These are phyloP conservation scores for Corymbia citriodora DNA, from an alignment of 441 rosid genomes.

Conservation along the genomic window DNA sequence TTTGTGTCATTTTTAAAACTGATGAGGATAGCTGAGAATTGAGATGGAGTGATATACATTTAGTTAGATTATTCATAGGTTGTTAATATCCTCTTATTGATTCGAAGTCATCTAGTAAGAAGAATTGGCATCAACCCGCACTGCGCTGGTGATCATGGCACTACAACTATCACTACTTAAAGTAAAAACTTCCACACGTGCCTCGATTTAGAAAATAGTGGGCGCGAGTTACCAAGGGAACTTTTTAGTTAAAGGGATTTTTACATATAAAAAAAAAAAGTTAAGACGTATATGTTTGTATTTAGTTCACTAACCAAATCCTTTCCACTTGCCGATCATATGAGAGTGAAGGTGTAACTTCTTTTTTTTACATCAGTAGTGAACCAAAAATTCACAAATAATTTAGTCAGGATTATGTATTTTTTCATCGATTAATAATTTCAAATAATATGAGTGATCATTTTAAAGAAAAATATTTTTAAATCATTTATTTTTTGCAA, in stretches of 20 bases:
- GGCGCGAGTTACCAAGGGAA: not conserved
- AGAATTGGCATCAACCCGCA: not conserved
- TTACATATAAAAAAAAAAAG: not conserved
- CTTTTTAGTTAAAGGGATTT: not conserved
- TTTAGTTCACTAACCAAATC: not conserved
- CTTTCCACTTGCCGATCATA: not conserved
- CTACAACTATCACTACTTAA: not conserved
- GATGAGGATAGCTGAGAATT: not conserved
- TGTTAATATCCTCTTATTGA: not conserved
- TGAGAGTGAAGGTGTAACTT: not conserved
- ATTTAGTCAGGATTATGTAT: not conserved
- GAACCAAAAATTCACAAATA: not conserved
- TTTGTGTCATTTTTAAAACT: not conserved
- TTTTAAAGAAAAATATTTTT: no score
- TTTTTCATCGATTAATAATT: no score
- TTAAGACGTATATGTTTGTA: not conserved
- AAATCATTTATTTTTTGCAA: accelerated
- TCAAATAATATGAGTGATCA: no score
- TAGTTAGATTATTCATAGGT: not conserved
- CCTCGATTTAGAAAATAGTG: not conserved
- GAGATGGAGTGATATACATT: not conserved
- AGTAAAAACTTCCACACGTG: not conserved
- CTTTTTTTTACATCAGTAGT: not conserved
- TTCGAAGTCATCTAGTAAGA: not conserved
- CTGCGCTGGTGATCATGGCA: not conserved